Evolutionary conservation across 306 rosid genomes (phyloP).

Genomic region (Prunus padus): DNA sequence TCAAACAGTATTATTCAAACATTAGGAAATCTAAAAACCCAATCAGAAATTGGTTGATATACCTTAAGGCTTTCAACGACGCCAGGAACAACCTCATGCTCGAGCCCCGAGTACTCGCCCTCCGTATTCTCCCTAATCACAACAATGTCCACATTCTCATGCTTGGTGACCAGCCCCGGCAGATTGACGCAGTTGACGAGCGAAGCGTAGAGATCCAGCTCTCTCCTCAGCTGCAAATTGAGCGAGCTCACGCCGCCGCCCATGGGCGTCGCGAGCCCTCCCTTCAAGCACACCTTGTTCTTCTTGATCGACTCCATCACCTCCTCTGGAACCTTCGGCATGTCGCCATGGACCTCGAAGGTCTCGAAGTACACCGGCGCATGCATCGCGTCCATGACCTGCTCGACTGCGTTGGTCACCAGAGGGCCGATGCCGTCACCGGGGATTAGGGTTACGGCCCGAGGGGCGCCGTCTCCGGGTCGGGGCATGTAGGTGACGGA

Average conservation of each 20-base stretch:
- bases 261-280: constrained; percentile 75
- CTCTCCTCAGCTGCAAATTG: constrained; percentile 70
- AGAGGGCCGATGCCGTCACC: constrained; percentile 83
- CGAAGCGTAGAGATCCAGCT: constrained; percentile 92
- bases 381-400: constrained; percentile 89
- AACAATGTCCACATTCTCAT: constrained; percentile 77
- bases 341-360: constrained; percentile 63
- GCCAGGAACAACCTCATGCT: constrained; percentile 92
- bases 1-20: background rate
- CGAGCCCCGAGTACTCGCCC: constrained; percentile 86
- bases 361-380: constrained; percentile 75
- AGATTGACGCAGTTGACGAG: constrained; percentile 76
- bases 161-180: constrained; percentile 70
- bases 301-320: constrained; percentile 73
- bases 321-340: constrained; percentile 61
- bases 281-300: constrained; percentile 86
- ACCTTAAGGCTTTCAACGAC: constrained; percentile 95
- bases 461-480: constrained; percentile 76
- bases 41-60: background rate
- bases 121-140: constrained; percentile 87
- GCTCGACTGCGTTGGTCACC: constrained; percentile 77
- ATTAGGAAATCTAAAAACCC: background rate
- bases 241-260: constrained; percentile 87
- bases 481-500: constrained; percentile 85
- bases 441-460: constrained; percentile 70